phyloP scores from a whole-genome alignment of 768 basidiomycete genomes.

The Lactifluus volemus region DNA sequence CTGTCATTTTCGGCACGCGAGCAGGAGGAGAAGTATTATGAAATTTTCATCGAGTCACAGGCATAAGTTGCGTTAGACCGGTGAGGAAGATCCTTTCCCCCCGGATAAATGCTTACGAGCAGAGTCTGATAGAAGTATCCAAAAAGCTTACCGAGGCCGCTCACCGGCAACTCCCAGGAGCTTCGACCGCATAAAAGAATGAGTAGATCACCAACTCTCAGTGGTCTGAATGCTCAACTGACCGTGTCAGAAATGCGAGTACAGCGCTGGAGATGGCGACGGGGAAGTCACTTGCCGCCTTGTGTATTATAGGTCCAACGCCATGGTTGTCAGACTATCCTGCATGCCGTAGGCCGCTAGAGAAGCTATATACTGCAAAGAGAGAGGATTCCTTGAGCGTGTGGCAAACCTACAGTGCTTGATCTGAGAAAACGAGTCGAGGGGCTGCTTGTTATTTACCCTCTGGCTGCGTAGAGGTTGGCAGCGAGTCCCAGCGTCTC shows the following conservation, averaged over 20 bases:
- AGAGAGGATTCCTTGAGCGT: neutral
- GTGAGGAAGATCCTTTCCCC: too few relatives aligned
- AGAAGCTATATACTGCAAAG: conserved; percentile 7
- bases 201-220: neutral
- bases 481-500: too few relatives aligned
- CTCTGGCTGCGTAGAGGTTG: neutral
- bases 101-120: too few relatives aligned
- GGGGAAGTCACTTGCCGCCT: too few relatives aligned
- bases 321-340: too few relatives aligned
- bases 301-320: too few relatives aligned
- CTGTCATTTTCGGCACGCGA: too few relatives aligned
- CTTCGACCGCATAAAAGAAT: conserved; percentile 4
- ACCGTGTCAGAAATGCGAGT: conserved; percentile 14
- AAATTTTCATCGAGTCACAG: too few relatives aligned
- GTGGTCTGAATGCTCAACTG: neutral
- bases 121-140: conserved; percentile 8
- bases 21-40: too few relatives aligned
- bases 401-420: conserved; percentile 8
- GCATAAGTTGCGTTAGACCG: too few relatives aligned
- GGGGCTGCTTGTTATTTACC: neutral
- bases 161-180: conserved; percentile 16
- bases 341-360: conserved; percentile 10
- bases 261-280: too few relatives aligned
- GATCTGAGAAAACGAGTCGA: neutral
- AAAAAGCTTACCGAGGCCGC: conserved; percentile 10